Evolutionary conservation across 1,284 basidiomycete genomes (phyloP).

Genomic region (Neolentinus lepideus): DNA sequence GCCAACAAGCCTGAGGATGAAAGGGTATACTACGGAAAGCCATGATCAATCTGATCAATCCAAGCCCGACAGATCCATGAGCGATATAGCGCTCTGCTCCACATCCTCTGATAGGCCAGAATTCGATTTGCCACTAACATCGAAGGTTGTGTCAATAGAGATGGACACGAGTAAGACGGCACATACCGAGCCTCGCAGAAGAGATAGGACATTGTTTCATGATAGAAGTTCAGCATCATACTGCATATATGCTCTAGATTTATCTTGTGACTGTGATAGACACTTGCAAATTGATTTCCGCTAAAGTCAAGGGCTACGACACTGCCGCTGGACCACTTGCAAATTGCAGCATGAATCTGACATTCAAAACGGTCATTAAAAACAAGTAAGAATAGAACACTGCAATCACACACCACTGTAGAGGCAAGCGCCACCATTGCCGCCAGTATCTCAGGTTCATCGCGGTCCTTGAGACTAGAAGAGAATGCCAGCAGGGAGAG

Average conservation of each 20-base stretch:
- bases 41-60: neutral
- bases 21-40: neutral
- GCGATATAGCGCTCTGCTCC: neutral
- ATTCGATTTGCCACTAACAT: neutral
- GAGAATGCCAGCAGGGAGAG: neutral
- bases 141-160: neutral
- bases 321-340: neutral
- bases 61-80: neutral
- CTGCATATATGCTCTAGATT: neutral
- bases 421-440: neutral
- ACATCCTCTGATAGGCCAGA: neutral
- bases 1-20: too few species aligned
- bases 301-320: neutral
- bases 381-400: neutral
- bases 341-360: neutral
- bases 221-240: neutral
- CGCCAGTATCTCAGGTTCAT: neutral
- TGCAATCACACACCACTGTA: neutral
- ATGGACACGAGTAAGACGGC: neutral
- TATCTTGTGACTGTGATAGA: neutral
- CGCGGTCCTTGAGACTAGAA: neutral
- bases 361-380: neutral
- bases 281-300: neutral
- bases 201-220: neutral
- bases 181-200: neutral